Conservation (phyloP, 1,284 basidiomycete genomes). For the Melampsora larici-populina region DNA sequence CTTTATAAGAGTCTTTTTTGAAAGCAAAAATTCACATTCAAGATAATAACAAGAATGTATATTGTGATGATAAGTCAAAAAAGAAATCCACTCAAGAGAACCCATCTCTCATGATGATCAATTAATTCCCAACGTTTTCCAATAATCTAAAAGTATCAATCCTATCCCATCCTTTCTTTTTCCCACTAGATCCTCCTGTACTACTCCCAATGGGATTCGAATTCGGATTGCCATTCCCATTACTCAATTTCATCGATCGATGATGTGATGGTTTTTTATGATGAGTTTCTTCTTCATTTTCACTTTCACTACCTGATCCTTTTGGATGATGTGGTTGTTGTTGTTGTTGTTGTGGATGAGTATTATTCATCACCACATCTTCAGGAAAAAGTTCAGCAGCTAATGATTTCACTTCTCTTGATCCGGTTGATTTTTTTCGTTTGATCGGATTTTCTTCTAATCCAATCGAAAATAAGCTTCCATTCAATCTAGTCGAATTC, state of each 20-base stretch:
- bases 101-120: neutral
- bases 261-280: no score
- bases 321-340: conserved; percentile 1
- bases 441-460: no score
- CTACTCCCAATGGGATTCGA: neutral
- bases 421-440: no score
- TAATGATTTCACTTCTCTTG: neutral
- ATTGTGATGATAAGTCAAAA: no score
- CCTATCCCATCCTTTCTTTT: neutral
- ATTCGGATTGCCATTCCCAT: neutral
- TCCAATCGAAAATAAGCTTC: no score
- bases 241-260: neutral
- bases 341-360: no score
- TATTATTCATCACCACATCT: neutral
- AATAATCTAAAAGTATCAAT: neutral
- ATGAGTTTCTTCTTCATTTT: no score
- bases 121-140: neutral
- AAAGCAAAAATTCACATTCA: no score
- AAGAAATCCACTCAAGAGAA: neutral
- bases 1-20: no score
- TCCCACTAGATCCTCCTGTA: neutral
- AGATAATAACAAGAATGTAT: no score
- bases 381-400: neutral
- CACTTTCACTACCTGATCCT: neutral
- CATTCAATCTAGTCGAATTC: no score